Base-by-base conservation (phyloP, 2,329 filamentous ascomycete species). In the Trichoderma polysporum region DNA sequence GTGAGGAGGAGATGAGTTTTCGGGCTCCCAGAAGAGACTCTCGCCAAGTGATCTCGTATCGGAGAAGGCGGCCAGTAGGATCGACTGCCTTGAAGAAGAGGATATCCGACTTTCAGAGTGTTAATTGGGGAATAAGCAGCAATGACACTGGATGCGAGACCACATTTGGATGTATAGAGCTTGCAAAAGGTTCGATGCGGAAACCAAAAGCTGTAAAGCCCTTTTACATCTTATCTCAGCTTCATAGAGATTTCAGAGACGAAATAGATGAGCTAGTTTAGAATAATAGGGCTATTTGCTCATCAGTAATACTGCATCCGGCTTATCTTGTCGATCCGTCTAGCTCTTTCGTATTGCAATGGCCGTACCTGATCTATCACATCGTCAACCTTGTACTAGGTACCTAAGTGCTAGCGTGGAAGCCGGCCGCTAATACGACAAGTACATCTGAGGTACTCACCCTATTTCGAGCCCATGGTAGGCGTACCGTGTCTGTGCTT, bases 211-310 rank as follows among this genome's bases (percentile, higher is more conserved):
- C 37, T 25, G 13, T 45, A 2, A 64, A 64, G 37, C 61, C 61
- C 10, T 64, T 56, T 22, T 47, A 56, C 22, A 45, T 56, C 3
- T 35, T 64, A 17, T 56, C 61, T 12, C 50, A 47, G 19, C 50
- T 64, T n/a, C 61, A 64, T 47, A 41, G 37, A 15, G 37, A 64
- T 17, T 54, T 56, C 2, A 64, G 61, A 10, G 61, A 64, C 25
- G 61, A 64, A 35, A 37, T 64, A 27, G 60, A 64, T n/a, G 61
- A 64, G 8, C 50, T 64, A 31, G 10, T 54, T 29, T 64, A 56
- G 61, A 35, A 56, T 56, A 37, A 33, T 31, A 61, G 7, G 9
- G n/a, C 19, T 19, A 35, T 35, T 13, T 37, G 15, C 33, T 25
- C 17, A 37, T 56, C 4, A 22, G 35, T 27, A 39, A 33, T 27